Base-by-base conservation (phyloP, 192 early-diverging fungal species). In the Gonapodya sp. region DNA sequence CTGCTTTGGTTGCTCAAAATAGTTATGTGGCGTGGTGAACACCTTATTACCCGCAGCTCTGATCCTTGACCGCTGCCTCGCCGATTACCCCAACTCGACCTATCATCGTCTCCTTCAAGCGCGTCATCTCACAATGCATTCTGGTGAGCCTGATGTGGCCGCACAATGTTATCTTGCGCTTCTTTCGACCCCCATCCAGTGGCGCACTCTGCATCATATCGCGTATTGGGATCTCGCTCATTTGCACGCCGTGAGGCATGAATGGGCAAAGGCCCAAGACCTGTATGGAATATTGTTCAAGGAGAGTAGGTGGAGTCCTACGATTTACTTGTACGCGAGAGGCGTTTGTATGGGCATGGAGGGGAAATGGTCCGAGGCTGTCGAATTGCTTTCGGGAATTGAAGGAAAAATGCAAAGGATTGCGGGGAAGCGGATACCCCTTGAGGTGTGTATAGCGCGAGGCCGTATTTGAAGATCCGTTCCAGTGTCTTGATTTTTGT, bases 291-390 rank as follows among this genome's bases (percentile, higher is more conserved):
- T 87, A 0, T 83, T 97, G 46, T 86, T 87, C 74, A 89, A 87
- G 77, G 94, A 97, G 79, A 95, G 92, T 82, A 91, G 92, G 78
- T 97, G 96, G 96, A 92, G 93, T 79, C 93, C 92, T 81, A 91
- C 93, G 31, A 91, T 92, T 0, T 97, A 94, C 87, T 88, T 87
- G 0, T 97, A 96, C 80, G 81, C 92, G 33, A 88, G 90, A 1
- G 94, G 91, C 0, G 83, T 91, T 24, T 92, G 88, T 31, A 35
- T 93, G 78, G 93, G 89, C 83, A 87, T 88, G 36, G 84, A 86
- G 36, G 75, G 75, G 8, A 77, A 77, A 18, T 81, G 83, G 73
- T 80, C 87, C 2, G 86, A 89, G 16, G 91, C 94, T 31, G 77
- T 84, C 14, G 82, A 82, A 14, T 84, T 93, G 83, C 92, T 97